Conservation (phyloP, 2,329 filamentous ascomycete genomes). For the Huntiella abstrusa region DNA sequence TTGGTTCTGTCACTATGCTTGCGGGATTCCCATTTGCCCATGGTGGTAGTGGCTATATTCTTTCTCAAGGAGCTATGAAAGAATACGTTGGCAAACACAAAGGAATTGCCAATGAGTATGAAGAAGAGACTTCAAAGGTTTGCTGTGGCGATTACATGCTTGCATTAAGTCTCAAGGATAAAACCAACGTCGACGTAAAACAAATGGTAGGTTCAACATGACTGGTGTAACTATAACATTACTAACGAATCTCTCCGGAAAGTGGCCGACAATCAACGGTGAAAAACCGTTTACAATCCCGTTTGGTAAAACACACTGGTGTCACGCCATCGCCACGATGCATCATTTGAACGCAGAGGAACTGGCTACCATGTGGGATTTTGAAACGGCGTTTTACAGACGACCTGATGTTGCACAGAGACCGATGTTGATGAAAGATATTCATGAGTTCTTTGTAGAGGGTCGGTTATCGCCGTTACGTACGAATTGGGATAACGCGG, state of each 20-base stretch:
- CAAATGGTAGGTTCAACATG: slow-evolving; percentile 21
- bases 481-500: slow-evolving; percentile 34
- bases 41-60: slow-evolving; percentile 35
- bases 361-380: slow-evolving; percentile 30
- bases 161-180: slow-evolving; percentile 25
- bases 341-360: slow-evolving; percentile 34
- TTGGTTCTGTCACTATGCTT: slow-evolving; percentile 30
- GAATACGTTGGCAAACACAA: slow-evolving; percentile 23
- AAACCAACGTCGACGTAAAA: slow-evolving; percentile 22
- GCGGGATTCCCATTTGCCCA: slow-evolving; percentile 29
- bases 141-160: slow-evolving; percentile 36
- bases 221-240: neutral
- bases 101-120: slow-evolving; percentile 28
- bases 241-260: neutral
- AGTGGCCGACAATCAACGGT: slow-evolving; percentile 36
- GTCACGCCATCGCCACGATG: slow-evolving; percentile 36
- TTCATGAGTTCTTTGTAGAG: slow-evolving; percentile 28
- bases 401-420: slow-evolving; percentile 9
- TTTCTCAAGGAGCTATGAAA: slow-evolving; percentile 33
- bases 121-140: slow-evolving; percentile 20
- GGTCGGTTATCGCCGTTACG: slow-evolving; percentile 21
- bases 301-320: slow-evolving; percentile 31
- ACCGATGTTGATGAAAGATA: slow-evolving; percentile 26
- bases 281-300: slow-evolving; percentile 34
- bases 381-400: slow-evolving; percentile 24